Base-by-base conservation (phyloP, 1,284 basidiomycete species). In the Ceratobasidium sp. region DNA sequence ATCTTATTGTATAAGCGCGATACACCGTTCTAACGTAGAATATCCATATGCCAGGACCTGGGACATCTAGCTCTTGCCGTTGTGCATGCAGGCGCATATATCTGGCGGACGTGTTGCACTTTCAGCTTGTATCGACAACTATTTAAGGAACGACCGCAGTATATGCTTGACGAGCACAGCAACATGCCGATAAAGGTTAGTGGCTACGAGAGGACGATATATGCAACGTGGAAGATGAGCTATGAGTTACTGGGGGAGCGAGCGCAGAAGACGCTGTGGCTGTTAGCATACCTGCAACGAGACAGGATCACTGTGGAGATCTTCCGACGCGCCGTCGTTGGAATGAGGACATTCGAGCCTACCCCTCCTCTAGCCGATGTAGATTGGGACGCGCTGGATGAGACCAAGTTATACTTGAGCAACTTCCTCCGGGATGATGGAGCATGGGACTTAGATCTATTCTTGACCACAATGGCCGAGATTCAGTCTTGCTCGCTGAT, bases 131-230 rank as follows among this genome's bases (percentile, higher is more conserved):
- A 33, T 33, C 33, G 4, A 5, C 56, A 12, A 3, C 33, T 71
- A 4, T 33, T 33, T 4, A 33, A 33, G 4, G 4, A 33, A 33
- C n/a, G n/a, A n/a, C n/a, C n/a, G n/a, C n/a, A n/a, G 26, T 1
- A 49, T 13, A 51, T 75, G 3, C 61, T 78, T 3, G 46, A 42
- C 10, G 26, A 42, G 39, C 39, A 40, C 7, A 42, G 51, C 33
- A 26, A 13, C 3, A 39, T 61, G 2, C 18, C 40, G 15, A 1
- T 18, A 2, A 33, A 42, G 15, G 20, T 23, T 6, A 13, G 4
- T 1, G n/a, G n/a, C 15, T 78, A 78, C 40, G 68, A 53, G 39
- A 42, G 55, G n/a, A 55, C 68, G 3, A 69, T 78, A 1, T 55
- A 73, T 33, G 60, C 56, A 4, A 39, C 77, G 1, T 63, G 69